A percentile compares a stretch with the other conserved stretches of the same genome.
Evolutionary conservation across 1,139 yeast species (phyloP).

Genomic region (Pichia terricola): DNA sequence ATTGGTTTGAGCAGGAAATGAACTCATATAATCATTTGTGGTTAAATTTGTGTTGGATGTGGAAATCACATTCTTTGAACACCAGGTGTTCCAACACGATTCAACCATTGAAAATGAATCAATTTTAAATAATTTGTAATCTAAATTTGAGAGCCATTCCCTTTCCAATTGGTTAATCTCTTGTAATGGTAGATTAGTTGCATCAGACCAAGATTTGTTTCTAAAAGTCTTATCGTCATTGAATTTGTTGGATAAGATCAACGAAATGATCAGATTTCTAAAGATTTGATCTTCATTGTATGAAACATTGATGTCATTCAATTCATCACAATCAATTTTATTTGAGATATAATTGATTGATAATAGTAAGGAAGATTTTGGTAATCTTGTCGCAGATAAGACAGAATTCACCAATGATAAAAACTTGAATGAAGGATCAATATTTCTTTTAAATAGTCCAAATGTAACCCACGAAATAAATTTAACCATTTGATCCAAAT

Average conservation of each 20-base stretch:
- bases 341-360: slow-evolving; percentile 65
- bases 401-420: slow-evolving; percentile 57
- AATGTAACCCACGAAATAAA: slow-evolving; percentile 35
- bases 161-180: slow-evolving; percentile 61
- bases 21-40: too few relatives aligned
- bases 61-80: slow-evolving; percentile 14
- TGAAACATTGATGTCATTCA: slow-evolving; percentile 10
- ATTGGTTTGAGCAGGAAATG: too few relatives aligned
- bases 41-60: too few relatives aligned
- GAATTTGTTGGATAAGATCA: slow-evolving; percentile 84
- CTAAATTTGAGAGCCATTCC: slow-evolving; percentile 50
- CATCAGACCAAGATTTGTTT: slow-evolving; percentile 91
- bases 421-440: slow-evolving; percentile 44
- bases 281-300: slow-evolving; percentile 38
- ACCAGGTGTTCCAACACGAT: slow-evolving; percentile 28
- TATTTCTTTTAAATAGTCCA: slow-evolving; percentile 26
- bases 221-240: slow-evolving; percentile 96
- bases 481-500: slow-evolving; percentile 64
- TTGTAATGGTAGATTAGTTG: slow-evolving; percentile 65
- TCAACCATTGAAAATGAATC: slow-evolving; percentile 23
- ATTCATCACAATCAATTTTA: slow-evolving; percentile 28
- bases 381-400: slow-evolving; percentile 81
- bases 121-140: slow-evolving; percentile 37
- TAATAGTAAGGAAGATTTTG: slow-evolving; percentile 69
- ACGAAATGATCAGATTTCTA: slow-evolving; percentile 55